These are phyloP conservation scores for Brassica juncea DNA, from an alignment of 345 rosid species.

Conservation along the genomic window DNA sequence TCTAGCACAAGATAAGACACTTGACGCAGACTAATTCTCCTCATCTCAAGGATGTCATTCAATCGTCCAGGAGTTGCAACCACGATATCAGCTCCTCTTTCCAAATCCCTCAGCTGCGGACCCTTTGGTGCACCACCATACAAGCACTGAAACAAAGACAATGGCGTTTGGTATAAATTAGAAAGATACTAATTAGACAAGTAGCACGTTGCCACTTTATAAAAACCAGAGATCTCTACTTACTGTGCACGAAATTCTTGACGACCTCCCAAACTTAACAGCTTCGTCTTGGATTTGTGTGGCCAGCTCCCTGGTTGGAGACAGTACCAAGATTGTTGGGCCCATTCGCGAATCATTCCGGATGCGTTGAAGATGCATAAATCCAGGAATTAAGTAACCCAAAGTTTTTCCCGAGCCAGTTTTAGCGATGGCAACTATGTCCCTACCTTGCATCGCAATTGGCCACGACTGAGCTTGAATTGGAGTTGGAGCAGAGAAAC, in stretches of 20 bases:
- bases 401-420: constrained; percentile 98
- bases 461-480: constrained; percentile 99
- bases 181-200: background rate
- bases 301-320: constrained; percentile 98
- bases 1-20: constrained; percentile 93
- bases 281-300: constrained; percentile 96
- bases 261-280: constrained; percentile 86
- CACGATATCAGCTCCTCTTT: constrained; percentile 90
- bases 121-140: constrained; percentile 99
- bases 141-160: constrained; percentile 58
- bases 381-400: constrained; percentile 91
- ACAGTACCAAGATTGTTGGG: constrained; percentile 85
- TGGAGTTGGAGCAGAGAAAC: constrained; percentile 94
- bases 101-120: constrained; percentile 87
- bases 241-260: constrained; percentile 87
- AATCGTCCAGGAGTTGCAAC: constrained; percentile 99
- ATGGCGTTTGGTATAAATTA: background rate
- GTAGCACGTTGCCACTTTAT: background rate
- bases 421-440: constrained; percentile 95
- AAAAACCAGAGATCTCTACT: constrained; percentile 27
- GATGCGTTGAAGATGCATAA: constrained; percentile 71
- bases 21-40: constrained; percentile 81
- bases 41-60: constrained; percentile 98
- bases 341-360: constrained; percentile 75
- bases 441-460: constrained; percentile 81